Conservation (phyloP, 73 alveolate species). For the Paramecium tetraurelia region DNA sequence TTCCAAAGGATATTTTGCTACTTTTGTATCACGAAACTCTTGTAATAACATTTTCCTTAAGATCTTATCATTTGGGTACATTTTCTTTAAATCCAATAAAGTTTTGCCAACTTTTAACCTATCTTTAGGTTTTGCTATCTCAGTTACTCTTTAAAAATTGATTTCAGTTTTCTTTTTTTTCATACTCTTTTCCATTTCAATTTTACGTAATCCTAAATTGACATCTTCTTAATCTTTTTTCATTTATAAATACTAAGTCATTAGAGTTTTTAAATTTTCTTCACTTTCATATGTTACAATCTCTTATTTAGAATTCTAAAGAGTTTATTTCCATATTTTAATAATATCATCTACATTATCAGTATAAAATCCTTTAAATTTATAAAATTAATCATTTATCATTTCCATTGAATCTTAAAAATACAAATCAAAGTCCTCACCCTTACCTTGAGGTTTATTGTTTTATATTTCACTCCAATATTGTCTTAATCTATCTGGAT, state of each 20-base stretch:
- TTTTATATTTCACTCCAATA: slow-evolving; percentile 21
- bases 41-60: slow-evolving; percentile 86
- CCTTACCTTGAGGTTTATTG: slow-evolving; percentile 16
- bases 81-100: slow-evolving; percentile 73
- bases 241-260: not conserved
- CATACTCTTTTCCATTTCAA: slow-evolving; percentile 17
- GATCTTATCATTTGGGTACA: slow-evolving; percentile 91
- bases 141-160: slow-evolving; percentile 47
- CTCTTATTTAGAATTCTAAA: not conserved
- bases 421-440: not conserved
- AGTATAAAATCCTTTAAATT: slow-evolving; percentile 18
- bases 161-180: slow-evolving; percentile 21
- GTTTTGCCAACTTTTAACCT: slow-evolving; percentile 82
- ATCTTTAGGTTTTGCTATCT: slow-evolving; percentile 90
- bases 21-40: slow-evolving; percentile 89
- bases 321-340: slow-evolving; percentile 28
- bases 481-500: slow-evolving; percentile 27
- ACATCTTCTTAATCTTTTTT: slow-evolving; percentile 8
- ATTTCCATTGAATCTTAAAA: slow-evolving; percentile 12
- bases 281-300: slow-evolving; percentile 45
- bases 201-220: not conserved
- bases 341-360: slow-evolving; percentile 19
- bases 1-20: slow-evolving; percentile 93
- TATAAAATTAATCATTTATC: not conserved
- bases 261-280: slow-evolving; percentile 6